A percentile compares a stretch with the other conserved stretches of the same genome.
Evolutionary conservation across 345 rosid genomes (phyloP).

Genomic region (Trapa incisa): DNA sequence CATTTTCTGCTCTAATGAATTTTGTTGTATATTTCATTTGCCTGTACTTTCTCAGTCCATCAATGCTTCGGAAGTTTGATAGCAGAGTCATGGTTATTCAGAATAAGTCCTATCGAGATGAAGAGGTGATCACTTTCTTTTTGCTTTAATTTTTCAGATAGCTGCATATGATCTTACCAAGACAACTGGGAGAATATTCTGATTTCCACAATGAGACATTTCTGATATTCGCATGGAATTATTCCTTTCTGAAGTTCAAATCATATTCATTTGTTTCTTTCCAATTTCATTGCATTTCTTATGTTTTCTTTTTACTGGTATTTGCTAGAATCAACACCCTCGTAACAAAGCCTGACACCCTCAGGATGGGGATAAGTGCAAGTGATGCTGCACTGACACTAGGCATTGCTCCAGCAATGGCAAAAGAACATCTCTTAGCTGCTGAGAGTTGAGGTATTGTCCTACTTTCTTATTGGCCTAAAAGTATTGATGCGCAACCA

Average conservation of each 20-base stretch:
- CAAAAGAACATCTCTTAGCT: constrained; percentile 83
- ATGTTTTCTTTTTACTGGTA: constrained; percentile 26
- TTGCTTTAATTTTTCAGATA: background rate
- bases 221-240: background rate
- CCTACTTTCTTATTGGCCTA: background rate
- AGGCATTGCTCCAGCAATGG: constrained; percentile 97
- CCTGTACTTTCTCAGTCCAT: constrained; percentile 51
- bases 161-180: background rate
- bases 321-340: constrained; percentile 60
- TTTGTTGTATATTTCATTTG: background rate
- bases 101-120: constrained; percentile 82
- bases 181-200: too few relatives aligned
- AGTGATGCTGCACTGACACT: constrained; percentile 88
- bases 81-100: constrained; percentile 95
- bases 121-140: constrained; percentile 45
- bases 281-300: background rate
- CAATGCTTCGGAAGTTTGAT: constrained; percentile 94
- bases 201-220: background rate
- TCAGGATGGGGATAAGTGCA: constrained; percentile 61
- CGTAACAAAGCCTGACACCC: constrained; percentile 50
- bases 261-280: background rate
- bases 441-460: constrained; percentile 74
- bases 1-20: background rate
- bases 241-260: background rate
- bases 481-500: too few relatives aligned